Evolutionary conservation across 805 yeast genomes (phyloP).

Genomic region (Candida loeiensis): DNA sequence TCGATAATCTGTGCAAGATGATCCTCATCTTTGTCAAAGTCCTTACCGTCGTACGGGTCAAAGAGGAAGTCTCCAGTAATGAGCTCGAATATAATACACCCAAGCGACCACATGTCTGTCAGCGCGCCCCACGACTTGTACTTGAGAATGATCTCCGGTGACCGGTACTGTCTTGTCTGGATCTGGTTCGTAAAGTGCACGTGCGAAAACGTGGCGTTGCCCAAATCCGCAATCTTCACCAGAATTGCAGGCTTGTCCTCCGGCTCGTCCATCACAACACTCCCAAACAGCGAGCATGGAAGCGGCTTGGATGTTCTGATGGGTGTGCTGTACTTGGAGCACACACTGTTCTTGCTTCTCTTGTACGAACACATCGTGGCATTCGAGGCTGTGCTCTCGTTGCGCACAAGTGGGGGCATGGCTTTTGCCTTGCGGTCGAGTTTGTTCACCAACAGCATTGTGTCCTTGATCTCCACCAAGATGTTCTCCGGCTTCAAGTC

Average conservation of each 20-base stretch:
- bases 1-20: constrained; percentile 63
- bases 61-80: constrained; percentile 60
- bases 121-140: constrained; percentile 57
- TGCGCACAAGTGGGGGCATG: constrained; percentile 9
- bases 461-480: constrained; percentile 50
- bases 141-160: constrained; percentile 61
- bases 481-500: constrained; percentile 44
- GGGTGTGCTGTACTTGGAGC: constrained; percentile 22
- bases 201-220: constrained; percentile 82
- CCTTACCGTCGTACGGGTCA: constrained; percentile 53
- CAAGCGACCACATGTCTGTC: constrained; percentile 59
- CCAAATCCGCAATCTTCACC: constrained; percentile 87
- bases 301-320: constrained; percentile 47
- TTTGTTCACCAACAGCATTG: constrained; percentile 46
- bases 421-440: constrained; percentile 30
- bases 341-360: constrained; percentile 12
- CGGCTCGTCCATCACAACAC: constrained; percentile 8
- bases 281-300: constrained; percentile 14
- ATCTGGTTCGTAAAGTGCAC: constrained; percentile 84
- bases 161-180: constrained; percentile 88
- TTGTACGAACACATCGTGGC: constrained; percentile 11
- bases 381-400: constrained; percentile 5
- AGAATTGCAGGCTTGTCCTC: constrained; percentile 7
- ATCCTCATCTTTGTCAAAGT: constrained; percentile 54
- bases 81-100: constrained; percentile 56